Conservation (phyloP, 495 filamentous ascomycete genomes). For the Aspergillus leporis region DNA sequence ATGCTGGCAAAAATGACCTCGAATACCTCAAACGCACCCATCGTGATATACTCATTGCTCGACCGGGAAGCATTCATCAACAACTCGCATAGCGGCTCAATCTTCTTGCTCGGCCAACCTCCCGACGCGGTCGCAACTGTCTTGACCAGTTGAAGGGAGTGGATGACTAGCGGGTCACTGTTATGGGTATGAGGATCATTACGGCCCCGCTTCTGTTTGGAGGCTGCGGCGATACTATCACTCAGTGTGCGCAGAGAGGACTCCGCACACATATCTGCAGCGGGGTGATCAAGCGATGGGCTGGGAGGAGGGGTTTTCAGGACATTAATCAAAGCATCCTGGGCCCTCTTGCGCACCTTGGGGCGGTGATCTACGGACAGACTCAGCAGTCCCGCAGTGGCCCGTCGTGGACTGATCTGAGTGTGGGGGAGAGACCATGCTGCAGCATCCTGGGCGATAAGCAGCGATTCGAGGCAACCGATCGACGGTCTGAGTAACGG, state of each 20-base stretch:
- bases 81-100: conserved; percentile 85
- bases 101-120: conserved; percentile 96
- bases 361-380: conserved; percentile 85
- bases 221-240: conserved; percentile 62
- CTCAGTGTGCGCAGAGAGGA: conserved; percentile 75
- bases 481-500: conserved; percentile 86
- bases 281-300: conserved; percentile 89
- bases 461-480: conserved; percentile 83
- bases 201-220: conserved; percentile 61
- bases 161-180: conserved; percentile 82
- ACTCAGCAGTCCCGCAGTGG: conserved; percentile 80
- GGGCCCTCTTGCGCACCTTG: conserved; percentile 92
- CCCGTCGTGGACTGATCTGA: conserved; percentile 84
- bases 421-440: conserved; percentile 85
- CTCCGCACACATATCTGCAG: conserved; percentile 93
- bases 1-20: conserved; percentile 93
- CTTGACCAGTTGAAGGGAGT: conserved; percentile 88
- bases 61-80: conserved; percentile 83
- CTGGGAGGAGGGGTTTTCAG: conserved; percentile 82
- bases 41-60: conserved; percentile 90
- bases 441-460: conserved; percentile 81
- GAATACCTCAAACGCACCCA: conserved; percentile 94
- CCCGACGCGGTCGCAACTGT: conserved; percentile 80
- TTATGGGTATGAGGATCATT: conserved; percentile 48
- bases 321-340: conserved; percentile 83